Evolutionary conservation across 2,329 filamentous ascomycete genomes (phyloP), one percentile per base, ranked within the genome.

Genomic region (Boeremia lycopersici): DNA sequence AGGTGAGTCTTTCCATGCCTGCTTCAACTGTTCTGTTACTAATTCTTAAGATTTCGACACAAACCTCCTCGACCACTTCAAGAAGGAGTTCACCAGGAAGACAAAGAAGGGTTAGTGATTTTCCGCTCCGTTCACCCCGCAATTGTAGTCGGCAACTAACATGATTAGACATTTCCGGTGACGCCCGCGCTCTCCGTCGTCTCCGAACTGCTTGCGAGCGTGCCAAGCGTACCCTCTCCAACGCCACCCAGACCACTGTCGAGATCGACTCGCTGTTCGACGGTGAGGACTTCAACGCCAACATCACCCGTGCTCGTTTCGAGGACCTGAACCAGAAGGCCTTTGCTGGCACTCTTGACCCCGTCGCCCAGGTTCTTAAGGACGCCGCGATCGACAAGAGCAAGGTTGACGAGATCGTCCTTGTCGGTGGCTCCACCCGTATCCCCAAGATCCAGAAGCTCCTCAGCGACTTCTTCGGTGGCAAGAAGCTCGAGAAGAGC

Each of bases 401-500:
- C 79, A 89, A 86, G 75, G 93, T 99, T 73, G 92, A 98, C 77
- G 95, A 99, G 86, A 96, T 99, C 67, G 95, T 99, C 72, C 90
- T 99, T 74, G 95, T 99, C 75, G 95, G 95, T 87, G 95, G 95
- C 71, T 97, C 93, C 63, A 99, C 95, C 74, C 95, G 95, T 91
- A 99, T 99, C 71, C 95, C 95, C 75, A 88, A 89, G 78, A 96
- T 99, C 79, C 95, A 99, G 89, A 98, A 98, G 87, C 89, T 99
- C 67, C 88, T 99, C 68, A 93, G 89, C 82, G 95, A 99, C 81
- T 97, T 93, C 87, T 99, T 99, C 84, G 90, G 96, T 78, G 93
- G 93, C 81, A 99, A 99, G 91, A 97, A 99, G 89, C 91, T 97
- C 68, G 93, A 98, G 87, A 98, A 97, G 82, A 95, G 90, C 85